These are phyloP conservation scores for Ramalina intermedia DNA, from an alignment of 495 filamentous ascomycete genomes.

Conservation along the genomic window DNA sequence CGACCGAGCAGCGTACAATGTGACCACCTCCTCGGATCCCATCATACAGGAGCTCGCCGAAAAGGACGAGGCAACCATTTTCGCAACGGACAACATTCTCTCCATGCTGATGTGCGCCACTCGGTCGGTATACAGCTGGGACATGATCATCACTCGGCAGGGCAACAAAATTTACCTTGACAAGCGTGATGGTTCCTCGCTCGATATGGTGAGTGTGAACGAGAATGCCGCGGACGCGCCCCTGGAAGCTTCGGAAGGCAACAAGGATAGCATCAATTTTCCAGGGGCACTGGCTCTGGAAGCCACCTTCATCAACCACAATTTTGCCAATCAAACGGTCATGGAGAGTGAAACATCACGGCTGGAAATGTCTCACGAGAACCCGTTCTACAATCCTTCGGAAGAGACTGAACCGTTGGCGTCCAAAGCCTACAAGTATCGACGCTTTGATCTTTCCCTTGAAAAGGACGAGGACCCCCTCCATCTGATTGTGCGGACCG, in stretches of 20 bases:
- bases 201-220: slow-evolving; percentile 98
- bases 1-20: slow-evolving; percentile 92
- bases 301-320: slow-evolving; percentile 99
- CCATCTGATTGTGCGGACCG: slow-evolving; percentile 85
- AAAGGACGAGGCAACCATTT: slow-evolving; percentile 92
- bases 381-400: slow-evolving; percentile 92
- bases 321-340: slow-evolving; percentile 90
- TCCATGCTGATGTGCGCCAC: slow-evolving; percentile 99
- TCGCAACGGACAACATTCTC: slow-evolving; percentile 89
- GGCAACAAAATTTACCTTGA: slow-evolving; percentile 96
- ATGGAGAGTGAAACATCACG: slow-evolving; percentile 62
- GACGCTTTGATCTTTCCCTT: slow-evolving; percentile 84
- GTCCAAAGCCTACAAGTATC: slow-evolving; percentile 95
- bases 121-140: slow-evolving; percentile 92
- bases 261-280: slow-evolving; percentile 89
- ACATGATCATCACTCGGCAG: slow-evolving; percentile 79
- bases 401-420: slow-evolving; percentile 89
- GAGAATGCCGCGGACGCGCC: slow-evolving; percentile 97
- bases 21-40: slow-evolving; percentile 88
- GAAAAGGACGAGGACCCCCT: slow-evolving; percentile 84
- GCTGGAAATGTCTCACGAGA: slow-evolving; percentile 69
- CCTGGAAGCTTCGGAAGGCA: slow-evolving; percentile 76
- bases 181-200: slow-evolving; percentile 81
- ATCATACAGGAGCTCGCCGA: slow-evolving; percentile 94
- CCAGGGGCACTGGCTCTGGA: slow-evolving; percentile 83